phyloP scores from a whole-genome alignment of 129 eudicot species.

The Kitagawia praeruptora region DNA sequence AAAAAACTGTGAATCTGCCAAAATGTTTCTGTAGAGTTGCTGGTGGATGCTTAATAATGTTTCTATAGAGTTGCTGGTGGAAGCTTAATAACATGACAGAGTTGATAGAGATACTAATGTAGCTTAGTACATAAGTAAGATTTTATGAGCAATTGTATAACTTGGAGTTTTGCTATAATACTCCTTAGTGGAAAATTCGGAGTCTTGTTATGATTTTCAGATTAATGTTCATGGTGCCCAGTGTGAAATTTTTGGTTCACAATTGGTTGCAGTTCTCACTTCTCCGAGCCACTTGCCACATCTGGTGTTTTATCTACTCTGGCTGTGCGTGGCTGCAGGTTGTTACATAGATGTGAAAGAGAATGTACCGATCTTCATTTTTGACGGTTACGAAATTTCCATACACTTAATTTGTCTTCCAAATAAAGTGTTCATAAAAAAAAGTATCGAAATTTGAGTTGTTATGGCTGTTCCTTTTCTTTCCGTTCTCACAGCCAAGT shows the following conservation, averaged over 20 bases:
- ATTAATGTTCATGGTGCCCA: not conserved
- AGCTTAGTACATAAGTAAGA: too few species aligned
- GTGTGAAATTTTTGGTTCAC: not conserved
- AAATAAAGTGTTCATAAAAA: too few species aligned
- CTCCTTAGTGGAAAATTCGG: not conserved
- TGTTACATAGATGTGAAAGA: too few species aligned
- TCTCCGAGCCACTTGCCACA: too few species aligned
- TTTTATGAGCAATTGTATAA: not conserved
- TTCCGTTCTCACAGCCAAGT: too few species aligned
- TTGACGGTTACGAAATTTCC: too few species aligned
- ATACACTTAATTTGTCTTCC: too few species aligned
- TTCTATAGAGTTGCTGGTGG: not conserved
- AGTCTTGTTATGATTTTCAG: not conserved
- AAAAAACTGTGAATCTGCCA: conserved; percentile 30
- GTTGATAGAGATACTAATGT: not conserved
- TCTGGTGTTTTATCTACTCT: too few species aligned
- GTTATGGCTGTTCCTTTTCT: not conserved
- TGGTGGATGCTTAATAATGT: conserved; percentile 4
- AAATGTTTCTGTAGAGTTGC: conserved; percentile 5
- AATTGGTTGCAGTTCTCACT: too few species aligned
- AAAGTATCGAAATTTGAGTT: not conserved
- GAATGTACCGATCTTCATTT: too few species aligned
- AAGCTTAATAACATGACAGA: not conserved
- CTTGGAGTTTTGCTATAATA: not conserved
- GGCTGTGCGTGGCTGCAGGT: too few species aligned